Percentiles rank a stretch among this genome's conserved stretches.
phyloP scores from a whole-genome alignment of 2,329 filamentous ascomycete species.

The Fusarium oligoseptatum region DNA sequence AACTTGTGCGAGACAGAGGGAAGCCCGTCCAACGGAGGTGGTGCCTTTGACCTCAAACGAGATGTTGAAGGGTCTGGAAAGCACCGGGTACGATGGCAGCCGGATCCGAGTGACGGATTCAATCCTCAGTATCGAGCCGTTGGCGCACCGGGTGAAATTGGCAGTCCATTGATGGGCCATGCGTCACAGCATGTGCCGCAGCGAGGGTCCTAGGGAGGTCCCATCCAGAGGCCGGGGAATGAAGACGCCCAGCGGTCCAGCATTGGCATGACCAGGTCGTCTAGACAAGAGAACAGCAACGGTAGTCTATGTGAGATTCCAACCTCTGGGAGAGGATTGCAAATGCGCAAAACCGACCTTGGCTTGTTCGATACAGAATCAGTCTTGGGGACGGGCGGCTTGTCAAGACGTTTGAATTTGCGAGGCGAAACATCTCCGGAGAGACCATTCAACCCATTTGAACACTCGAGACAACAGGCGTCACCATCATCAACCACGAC shows the following conservation, averaged over 20 bases:
- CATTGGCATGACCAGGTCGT: not conserved
- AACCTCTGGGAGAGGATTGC: not conserved
- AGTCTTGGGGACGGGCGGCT: not conserved
- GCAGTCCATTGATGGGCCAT: constrained; percentile 71
- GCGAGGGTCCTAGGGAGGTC: constrained; percentile 49
- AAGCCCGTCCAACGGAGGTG: constrained; percentile 86
- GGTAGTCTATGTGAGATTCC: not conserved
- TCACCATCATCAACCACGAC: not conserved
- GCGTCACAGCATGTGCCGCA: constrained; percentile 49
- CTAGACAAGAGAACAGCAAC: not conserved
- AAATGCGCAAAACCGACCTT: not conserved
- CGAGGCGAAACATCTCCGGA: not conserved
- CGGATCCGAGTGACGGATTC: constrained; percentile 61
- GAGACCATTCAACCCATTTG: not conserved
- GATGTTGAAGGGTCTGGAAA: constrained; percentile 57
- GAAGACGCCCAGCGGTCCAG: constrained; percentile 14
- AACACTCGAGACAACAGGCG: not conserved
- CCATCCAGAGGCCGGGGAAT: constrained; percentile 18
- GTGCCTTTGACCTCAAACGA: constrained; percentile 80
- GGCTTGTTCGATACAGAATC: not conserved
- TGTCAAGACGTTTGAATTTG: not conserved
- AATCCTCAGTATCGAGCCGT: constrained; percentile 59
- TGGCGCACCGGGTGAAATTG: constrained; percentile 76
- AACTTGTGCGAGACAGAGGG: constrained; percentile 93
- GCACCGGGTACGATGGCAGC: constrained; percentile 67